These are phyloP conservation scores for Selaginella moellendorffii DNA, from an alignment of 75 land plant genomes.

Conservation along the genomic window DNA sequence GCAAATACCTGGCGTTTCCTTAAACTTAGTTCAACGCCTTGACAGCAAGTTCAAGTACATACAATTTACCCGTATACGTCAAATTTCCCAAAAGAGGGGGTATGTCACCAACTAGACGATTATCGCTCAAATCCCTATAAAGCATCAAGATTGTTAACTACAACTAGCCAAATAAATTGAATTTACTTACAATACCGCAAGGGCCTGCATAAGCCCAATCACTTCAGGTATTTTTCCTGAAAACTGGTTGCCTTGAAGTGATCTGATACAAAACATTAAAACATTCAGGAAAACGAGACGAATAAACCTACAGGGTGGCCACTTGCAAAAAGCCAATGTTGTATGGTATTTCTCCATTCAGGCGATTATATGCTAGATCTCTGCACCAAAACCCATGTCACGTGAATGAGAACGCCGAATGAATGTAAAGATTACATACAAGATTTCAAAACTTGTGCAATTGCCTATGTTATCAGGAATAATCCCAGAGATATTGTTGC, in stretches of 20 bases:
- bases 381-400: slow-evolving; percentile 17
- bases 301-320: slow-evolving; percentile 63
- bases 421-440: background rate
- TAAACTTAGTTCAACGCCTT: too few species aligned
- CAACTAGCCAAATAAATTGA: slow-evolving; percentile 2
- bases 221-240: slow-evolving; percentile 79
- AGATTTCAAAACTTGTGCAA: slow-evolving; percentile 80
- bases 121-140: slow-evolving; percentile 79
- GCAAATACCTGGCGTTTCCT: slow-evolving; percentile 87
- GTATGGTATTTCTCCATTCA: slow-evolving; percentile 79
- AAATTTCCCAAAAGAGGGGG: slow-evolving; percentile 87
- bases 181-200: slow-evolving; percentile 80
- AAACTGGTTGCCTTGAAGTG: slow-evolving; percentile 68
- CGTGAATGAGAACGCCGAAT: background rate
- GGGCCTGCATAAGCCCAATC: slow-evolving; percentile 94
- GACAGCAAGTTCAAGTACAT: too few species aligned
- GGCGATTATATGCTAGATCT: slow-evolving; percentile 71
- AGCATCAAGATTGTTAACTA: background rate
- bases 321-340: slow-evolving; percentile 92
- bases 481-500: slow-evolving; percentile 78
- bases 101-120: slow-evolving; percentile 58
- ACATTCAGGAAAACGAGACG: background rate
- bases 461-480: slow-evolving; percentile 86
- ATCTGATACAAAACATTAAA: slow-evolving; percentile 18
- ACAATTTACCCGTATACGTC: slow-evolving; percentile 74